phyloP scores from a whole-genome alignment of 2,329 filamentous ascomycete species.

The Fusarium sp. region DNA sequence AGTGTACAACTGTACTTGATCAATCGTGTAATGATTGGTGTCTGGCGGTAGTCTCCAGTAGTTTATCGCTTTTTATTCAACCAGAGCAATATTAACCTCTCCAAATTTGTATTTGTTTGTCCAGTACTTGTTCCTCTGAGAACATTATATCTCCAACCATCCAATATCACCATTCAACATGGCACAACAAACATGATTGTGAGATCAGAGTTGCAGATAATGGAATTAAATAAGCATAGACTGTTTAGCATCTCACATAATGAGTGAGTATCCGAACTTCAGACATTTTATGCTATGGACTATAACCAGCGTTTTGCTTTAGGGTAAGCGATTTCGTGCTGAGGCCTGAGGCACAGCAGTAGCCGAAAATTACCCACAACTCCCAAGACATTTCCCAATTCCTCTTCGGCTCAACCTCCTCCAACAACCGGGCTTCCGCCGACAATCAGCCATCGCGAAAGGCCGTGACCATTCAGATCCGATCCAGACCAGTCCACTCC shows the following conservation, averaged over 20 bases:
- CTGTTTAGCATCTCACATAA: neutral
- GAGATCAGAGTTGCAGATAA: neutral
- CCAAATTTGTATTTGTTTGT: too few relatives aligned
- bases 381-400: slow-evolving; percentile 16
- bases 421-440: slow-evolving; percentile 56
- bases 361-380: neutral
- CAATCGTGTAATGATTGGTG: neutral
- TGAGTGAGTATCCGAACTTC: neutral
- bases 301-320: neutral
- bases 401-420: slow-evolving; percentile 48
- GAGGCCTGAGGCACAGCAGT: neutral
- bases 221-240: neutral
- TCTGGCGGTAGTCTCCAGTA: too few relatives aligned
- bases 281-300: neutral
- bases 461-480: slow-evolving; percentile 20
- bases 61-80: too few relatives aligned
- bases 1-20: neutral
- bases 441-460: slow-evolving; percentile 57
- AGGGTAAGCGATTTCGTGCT: neutral
- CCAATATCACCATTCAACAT: neutral
- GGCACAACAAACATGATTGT: neutral
- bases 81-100: too few relatives aligned
- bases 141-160: rapidly evolving
- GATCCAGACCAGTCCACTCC: slow-evolving; percentile 19
- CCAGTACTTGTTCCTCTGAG: too few relatives aligned